phyloP scores from a whole-genome alignment of 768 basidiomycete genomes.

The Tulasnella sp. region DNA sequence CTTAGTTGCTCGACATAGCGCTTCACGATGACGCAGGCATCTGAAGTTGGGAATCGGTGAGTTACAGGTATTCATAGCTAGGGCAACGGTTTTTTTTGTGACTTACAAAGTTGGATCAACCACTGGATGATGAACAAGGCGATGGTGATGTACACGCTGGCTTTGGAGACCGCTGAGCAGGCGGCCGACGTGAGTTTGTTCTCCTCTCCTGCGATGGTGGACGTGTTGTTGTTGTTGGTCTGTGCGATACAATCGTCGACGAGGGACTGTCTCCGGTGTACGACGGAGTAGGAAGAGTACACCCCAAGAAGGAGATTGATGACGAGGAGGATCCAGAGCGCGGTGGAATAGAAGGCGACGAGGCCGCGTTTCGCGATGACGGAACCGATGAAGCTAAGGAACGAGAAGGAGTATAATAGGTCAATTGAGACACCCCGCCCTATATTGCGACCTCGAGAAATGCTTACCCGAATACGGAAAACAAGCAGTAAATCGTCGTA shows the following conservation, averaged over 20 bases:
- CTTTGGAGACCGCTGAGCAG: slow-evolving; percentile 8
- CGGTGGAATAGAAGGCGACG: slow-evolving; percentile 11
- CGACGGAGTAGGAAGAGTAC: neutral
- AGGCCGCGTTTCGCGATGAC: slow-evolving; percentile 12
- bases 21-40: slow-evolving; percentile 15
- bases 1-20: slow-evolving; percentile 14
- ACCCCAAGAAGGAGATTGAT: neutral
- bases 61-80: neutral
- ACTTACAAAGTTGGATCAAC: slow-evolving; percentile 14
- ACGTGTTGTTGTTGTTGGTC: neutral
- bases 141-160: slow-evolving; percentile 5
- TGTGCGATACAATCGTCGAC: neutral
- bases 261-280: neutral
- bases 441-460: neutral
- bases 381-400: slow-evolving; percentile 2
- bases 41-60: neutral
- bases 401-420: neutral
- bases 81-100: neutral
- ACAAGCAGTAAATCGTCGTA: neutral
- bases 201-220: neutral
- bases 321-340: slow-evolving; percentile 10
- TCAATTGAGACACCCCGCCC: neutral
- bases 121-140: neutral
- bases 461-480: neutral
- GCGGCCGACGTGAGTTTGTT: slow-evolving; percentile 2